Percentiles rank a stretch among this genome's conserved stretches.
Evolutionary conservation across 768 basidiomycete genomes (phyloP).

Genomic region (Russula sp.): DNA sequence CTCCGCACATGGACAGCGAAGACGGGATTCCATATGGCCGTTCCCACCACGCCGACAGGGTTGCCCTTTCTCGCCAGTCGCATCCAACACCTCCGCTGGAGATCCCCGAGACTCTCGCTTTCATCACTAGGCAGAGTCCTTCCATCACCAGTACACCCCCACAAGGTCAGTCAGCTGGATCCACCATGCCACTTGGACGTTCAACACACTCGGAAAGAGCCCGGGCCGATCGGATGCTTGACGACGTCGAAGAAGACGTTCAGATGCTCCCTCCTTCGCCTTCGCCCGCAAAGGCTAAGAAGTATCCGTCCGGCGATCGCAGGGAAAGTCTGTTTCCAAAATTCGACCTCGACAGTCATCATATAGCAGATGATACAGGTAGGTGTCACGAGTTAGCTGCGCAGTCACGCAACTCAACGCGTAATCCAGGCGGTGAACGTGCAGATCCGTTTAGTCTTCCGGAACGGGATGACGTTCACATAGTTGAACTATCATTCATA

Average conservation of each 20-base stretch:
- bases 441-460: conserved; percentile 30
- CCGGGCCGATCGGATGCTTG: conserved; percentile 21
- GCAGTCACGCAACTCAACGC: not conserved
- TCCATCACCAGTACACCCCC: conserved; percentile 24
- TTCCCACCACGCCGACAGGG: conserved; percentile 53
- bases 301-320: conserved; percentile 18
- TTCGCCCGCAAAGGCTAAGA: conserved; percentile 35
- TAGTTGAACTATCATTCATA: conserved; percentile 28
- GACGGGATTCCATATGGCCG: conserved; percentile 59
- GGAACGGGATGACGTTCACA: conserved; percentile 29
- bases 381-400: not conserved
- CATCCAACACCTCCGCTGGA: conserved; percentile 25
- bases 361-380: conserved; percentile 9
- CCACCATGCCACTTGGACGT: conserved; percentile 33
- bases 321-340: conserved; percentile 34
- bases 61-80: conserved; percentile 36
- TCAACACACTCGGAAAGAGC: conserved; percentile 38
- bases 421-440: conserved; percentile 26
- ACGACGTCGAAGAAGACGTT: conserved; percentile 37
- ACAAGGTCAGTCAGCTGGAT: conserved; percentile 24
- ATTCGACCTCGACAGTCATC: conserved; percentile 29
- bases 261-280: conserved; percentile 46
- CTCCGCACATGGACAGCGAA: conserved; percentile 55
- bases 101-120: conserved; percentile 2
- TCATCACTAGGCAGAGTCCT: conserved; percentile 17